phyloP scores from a whole-genome alignment of 768 basidiomycete species.

The Cytidiella melzeri region DNA sequence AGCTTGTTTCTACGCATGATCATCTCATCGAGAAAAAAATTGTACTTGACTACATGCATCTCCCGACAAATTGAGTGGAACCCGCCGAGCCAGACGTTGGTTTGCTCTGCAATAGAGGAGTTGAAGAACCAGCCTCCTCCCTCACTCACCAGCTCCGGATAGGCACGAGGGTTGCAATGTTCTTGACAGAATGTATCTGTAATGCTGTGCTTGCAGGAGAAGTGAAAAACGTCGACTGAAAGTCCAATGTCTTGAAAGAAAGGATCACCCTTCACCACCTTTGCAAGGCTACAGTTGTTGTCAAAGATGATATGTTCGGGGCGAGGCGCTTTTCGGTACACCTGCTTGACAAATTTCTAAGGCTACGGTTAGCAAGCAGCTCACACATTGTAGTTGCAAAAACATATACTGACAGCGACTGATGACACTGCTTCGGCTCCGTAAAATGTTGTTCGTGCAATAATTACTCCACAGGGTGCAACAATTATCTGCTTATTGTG shows the following conservation, averaged over 20 bases:
- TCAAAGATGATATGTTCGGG: slow-evolving; percentile 24
- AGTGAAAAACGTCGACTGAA: slow-evolving; percentile 32
- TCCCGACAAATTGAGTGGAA: slow-evolving; percentile 25
- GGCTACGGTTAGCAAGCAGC: slow-evolving; percentile 5
- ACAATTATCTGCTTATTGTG: too few relatives aligned
- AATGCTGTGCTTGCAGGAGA: slow-evolving; percentile 30
- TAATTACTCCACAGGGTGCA: too few relatives aligned
- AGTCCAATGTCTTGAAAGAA: slow-evolving; percentile 20
- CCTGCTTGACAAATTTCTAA: slow-evolving; percentile 5
- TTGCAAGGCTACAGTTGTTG: slow-evolving; percentile 18
- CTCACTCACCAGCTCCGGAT: slow-evolving; percentile 20
- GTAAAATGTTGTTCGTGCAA: slow-evolving; percentile 14
- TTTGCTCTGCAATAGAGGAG: slow-evolving; percentile 28
- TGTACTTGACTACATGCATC: slow-evolving; percentile 18
- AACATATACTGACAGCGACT: slow-evolving; percentile 6
- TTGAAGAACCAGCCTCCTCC: slow-evolving; percentile 26
- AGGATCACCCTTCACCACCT: slow-evolving; percentile 20
- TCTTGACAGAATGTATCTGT: slow-evolving; percentile 20
- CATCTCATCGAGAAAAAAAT: too few relatives aligned
- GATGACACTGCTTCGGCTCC: slow-evolving; percentile 15
- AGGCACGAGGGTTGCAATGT: slow-evolving; percentile 26
- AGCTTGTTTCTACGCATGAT: too few relatives aligned
- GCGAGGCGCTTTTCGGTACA: slow-evolving; percentile 14
- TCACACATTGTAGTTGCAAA: slow-evolving; percentile 6
- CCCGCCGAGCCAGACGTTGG: slow-evolving; percentile 29